Base-by-base conservation (phyloP, 257 asterid genomes). In the Scutellaria barbata region DNA sequence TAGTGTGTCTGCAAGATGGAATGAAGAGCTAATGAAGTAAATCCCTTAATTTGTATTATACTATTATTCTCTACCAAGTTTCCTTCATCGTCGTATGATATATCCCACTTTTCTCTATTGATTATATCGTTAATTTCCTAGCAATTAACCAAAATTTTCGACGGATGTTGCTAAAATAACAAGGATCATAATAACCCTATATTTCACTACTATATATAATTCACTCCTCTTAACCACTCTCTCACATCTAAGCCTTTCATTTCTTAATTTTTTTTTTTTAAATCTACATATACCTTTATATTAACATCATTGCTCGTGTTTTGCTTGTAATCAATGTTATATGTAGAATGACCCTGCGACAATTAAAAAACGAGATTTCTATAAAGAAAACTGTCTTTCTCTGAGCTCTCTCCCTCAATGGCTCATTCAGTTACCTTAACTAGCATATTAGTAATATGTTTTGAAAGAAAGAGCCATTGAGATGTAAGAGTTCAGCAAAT, bases 371-470 rank as follows among this genome's bases (percentile, higher is more conserved):
- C 6, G 3, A 9, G 7, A 7, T 3, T 4, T 10, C 3, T 16
- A 13, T 14, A 7, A n/a, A 55, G 72, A 58, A 47, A 67, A n/a
- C 51, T 59, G 68, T n/a, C 77, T 30, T 25, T 78, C 68, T 78
- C 85, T 78, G 45, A 74, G 35, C 82, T 74, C 81, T 78, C 82
- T 77, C 78, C 82, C 82, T 81, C 80, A 81, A 77, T 75, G 85
- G 85, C 57, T 80, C 75, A 53, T 58, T 11, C 7, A 22, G 22
- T 8, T 17, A 12, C 1, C 11, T 57, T 45, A 11, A 43, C 30
- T 46, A 62, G 12, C 7, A 5, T 10, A 5, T 42, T 56, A 54
- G 3, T 55, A 14, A 7, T 13, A 42, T 50, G 69, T 20, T 63
- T n/a, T 0, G n/a, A 22, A 60, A 55, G 56, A 30, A 72, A 71